These are phyloP conservation scores for Annulohypoxylon nitens DNA, from an alignment of 495 filamentous ascomycete species.

Conservation along the genomic window DNA sequence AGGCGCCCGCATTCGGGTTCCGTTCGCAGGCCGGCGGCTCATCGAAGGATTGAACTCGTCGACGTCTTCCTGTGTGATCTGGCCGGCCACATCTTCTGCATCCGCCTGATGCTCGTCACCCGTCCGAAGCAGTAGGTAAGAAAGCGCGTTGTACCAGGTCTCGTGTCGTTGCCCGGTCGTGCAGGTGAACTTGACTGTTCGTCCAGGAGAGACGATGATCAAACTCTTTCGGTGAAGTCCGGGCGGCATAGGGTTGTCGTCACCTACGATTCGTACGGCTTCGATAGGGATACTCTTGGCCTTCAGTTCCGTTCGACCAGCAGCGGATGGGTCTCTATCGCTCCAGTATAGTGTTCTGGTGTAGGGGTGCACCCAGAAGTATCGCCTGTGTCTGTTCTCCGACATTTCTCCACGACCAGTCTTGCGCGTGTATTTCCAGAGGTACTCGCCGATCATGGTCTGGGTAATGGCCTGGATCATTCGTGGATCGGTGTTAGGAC, in stretches of 20 bases:
- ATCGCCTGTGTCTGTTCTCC: constrained; percentile 87
- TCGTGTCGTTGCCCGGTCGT: constrained; percentile 94
- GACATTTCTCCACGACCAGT: constrained; percentile 88
- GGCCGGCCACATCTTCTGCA: constrained; percentile 67
- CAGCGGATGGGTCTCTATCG: constrained; percentile 84
- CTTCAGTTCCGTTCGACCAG: constrained; percentile 80
- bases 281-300: constrained; percentile 97
- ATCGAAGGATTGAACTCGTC: constrained; percentile 87
- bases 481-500: constrained; percentile 83
- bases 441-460: constrained; percentile 98
- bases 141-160: constrained; percentile 98
- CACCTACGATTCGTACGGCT: constrained; percentile 90
- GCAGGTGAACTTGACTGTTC: constrained; percentile 91
- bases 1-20: constrained; percentile 60
- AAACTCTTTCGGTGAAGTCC: constrained; percentile 94
- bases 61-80: constrained; percentile 79
- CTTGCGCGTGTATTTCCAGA: constrained; percentile 99
- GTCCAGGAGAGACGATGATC: constrained; percentile 88
- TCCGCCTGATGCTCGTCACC: constrained; percentile 70
- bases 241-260: constrained; percentile 95
- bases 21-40: constrained; percentile 61
- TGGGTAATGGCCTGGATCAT: constrained; percentile 99
- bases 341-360: constrained; percentile 98
- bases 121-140: constrained; percentile 87
- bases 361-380: constrained; percentile 99